Percentiles rank a stretch among this genome's conserved stretches.
Conservation (phyloP, 2,329 filamentous ascomycete genomes). For the Colletotrichum salicis region DNA sequence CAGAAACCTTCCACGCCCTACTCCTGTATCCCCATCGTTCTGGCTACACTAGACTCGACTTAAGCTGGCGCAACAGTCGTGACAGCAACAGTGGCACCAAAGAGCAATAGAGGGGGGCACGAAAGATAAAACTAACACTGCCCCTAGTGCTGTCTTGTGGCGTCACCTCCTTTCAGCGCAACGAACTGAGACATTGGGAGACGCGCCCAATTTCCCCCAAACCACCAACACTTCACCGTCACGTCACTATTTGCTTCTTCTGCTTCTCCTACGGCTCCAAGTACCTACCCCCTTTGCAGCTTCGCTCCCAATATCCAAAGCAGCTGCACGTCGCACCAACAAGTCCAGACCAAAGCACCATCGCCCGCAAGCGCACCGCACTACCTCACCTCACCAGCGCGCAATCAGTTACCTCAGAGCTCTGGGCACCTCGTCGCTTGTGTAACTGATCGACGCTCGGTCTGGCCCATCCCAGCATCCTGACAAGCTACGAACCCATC, state of each 20-base stretch:
- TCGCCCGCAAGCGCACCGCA: neutral
- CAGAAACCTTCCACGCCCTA: neutral
- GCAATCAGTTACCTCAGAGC: slow-evolving; percentile 2
- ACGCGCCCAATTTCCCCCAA: slow-evolving; percentile 27
- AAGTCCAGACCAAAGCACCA: slow-evolving; percentile 4
- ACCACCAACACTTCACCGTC: neutral
- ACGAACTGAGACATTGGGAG: slow-evolving; percentile 33
- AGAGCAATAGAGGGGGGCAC: neutral
- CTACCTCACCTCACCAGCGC: neutral
- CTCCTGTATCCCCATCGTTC: neutral
- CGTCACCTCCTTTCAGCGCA: slow-evolving; percentile 32
- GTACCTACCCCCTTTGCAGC: neutral
- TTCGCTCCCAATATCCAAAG: neutral
- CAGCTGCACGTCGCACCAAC: slow-evolving; percentile 6
- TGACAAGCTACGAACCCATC: slow-evolving; percentile 20
- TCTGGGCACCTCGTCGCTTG: slow-evolving; percentile 18
- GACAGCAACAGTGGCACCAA: neutral
- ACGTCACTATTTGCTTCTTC: slow-evolving; percentile 26
- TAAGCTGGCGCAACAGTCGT: neutral
- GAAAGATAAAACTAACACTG: slow-evolving; percentile 20
- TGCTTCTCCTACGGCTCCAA: neutral
- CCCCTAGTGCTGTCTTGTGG: slow-evolving; percentile 26
- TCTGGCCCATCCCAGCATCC: neutral
- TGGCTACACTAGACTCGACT: neutral
- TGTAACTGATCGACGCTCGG: slow-evolving; percentile 19